Conservation (phyloP, 306 rosid genomes). For the Prunus mongolica region DNA sequence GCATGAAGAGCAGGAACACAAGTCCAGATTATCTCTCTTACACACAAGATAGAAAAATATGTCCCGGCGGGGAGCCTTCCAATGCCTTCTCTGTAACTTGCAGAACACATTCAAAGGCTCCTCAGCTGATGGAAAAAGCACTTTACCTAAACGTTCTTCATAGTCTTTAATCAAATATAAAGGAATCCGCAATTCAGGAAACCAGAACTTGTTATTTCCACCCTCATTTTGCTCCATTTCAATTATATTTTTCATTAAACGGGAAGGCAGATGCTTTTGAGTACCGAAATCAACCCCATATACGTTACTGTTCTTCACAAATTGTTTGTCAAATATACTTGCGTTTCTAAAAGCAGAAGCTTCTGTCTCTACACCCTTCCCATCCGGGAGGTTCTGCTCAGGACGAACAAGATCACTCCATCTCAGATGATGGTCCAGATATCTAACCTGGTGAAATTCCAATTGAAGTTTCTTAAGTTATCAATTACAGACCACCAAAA, state of each 20-base stretch:
- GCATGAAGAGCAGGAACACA: slow-evolving; percentile 66
- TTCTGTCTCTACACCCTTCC: slow-evolving; percentile 79
- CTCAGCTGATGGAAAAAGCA: slow-evolving; percentile 25
- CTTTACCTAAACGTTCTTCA: slow-evolving; percentile 48
- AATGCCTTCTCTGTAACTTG: slow-evolving; percentile 41
- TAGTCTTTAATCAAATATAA: slow-evolving; percentile 80
- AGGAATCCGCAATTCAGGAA: slow-evolving; percentile 77
- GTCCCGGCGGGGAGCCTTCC: slow-evolving; percentile 50
- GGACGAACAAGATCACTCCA: slow-evolving; percentile 97
- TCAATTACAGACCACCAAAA: slow-evolving; percentile 16
- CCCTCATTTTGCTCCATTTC: slow-evolving; percentile 56
- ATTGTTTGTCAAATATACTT: slow-evolving; percentile 55
- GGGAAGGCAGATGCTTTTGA: slow-evolving; percentile 95
- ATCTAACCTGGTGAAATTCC: slow-evolving; percentile 77
- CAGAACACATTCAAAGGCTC: slow-evolving; percentile 35
- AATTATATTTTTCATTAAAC: slow-evolving; percentile 76
- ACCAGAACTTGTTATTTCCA: slow-evolving; percentile 76
- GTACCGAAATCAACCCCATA: slow-evolving; percentile 79
- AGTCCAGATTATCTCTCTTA: slow-evolving; percentile 75
- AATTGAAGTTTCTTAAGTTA: slow-evolving; percentile 12
- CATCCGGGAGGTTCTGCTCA: slow-evolving; percentile 74
- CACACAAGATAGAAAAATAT: slow-evolving; percentile 74
- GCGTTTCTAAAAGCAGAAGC: slow-evolving; percentile 95
- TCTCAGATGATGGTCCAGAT: slow-evolving; percentile 73
- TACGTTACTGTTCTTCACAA: slow-evolving; percentile 45